Conservation (phyloP, 129 eudicot species). For the Tagetes erecta region DNA sequence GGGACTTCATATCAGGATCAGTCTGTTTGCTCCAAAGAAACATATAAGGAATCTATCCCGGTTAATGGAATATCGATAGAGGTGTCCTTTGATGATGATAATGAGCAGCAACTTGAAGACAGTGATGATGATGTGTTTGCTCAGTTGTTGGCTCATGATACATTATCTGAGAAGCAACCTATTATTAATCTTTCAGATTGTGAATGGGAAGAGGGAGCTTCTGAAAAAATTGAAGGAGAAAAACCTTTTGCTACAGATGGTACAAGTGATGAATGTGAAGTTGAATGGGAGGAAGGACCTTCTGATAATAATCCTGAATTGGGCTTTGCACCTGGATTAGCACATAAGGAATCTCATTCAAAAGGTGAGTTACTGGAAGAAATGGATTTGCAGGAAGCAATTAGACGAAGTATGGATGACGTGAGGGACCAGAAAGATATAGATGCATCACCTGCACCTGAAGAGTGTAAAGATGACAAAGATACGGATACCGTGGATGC, state of each 20-base stretch:
- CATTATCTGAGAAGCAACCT: constrained; percentile 33
- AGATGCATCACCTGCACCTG: constrained; percentile 32
- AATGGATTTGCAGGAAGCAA: constrained; percentile 74
- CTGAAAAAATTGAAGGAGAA: constrained; percentile 30
- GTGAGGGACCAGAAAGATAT: constrained; percentile 17
- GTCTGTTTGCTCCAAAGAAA: constrained; percentile 9
- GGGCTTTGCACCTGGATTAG: constrained; percentile 39
- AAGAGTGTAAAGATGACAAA: constrained; percentile 25
- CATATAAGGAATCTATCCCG: constrained; percentile 36
- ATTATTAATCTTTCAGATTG: constrained; percentile 49
- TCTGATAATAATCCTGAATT: constrained; percentile 40
- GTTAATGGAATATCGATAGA: constrained; percentile 44
- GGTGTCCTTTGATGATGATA: constrained; percentile 67
- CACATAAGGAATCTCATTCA: constrained; percentile 34
- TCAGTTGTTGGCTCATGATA: constrained; percentile 52
- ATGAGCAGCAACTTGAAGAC: constrained; percentile 33
- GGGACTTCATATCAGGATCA: constrained; percentile 12
- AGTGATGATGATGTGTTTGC: constrained; percentile 77
- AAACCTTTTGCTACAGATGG: constrained; percentile 15
- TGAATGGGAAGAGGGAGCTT: constrained; percentile 80
- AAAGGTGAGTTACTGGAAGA: constrained; percentile 78
- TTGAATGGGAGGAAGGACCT: constrained; percentile 73
- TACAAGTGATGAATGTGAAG: constrained; percentile 45
- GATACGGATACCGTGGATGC: constrained; percentile 24
- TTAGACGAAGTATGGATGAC: constrained; percentile 69